Evolutionary conservation across 2,329 filamentous ascomycete genomes (phyloP).

Genomic region (Fusarium sp.): DNA sequence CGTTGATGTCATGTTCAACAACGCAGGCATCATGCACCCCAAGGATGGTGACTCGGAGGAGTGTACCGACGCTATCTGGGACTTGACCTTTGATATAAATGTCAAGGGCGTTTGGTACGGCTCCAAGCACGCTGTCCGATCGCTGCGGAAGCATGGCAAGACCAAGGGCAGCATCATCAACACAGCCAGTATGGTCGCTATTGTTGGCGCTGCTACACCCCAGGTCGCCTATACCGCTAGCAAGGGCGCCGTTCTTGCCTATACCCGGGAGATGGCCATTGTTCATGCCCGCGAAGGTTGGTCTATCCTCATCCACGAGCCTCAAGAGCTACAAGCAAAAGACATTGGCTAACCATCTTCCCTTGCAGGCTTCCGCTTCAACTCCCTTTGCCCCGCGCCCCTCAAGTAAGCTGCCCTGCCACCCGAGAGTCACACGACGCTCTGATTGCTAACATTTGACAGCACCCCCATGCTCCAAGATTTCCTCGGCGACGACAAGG

Average conservation of each 20-base stretch:
- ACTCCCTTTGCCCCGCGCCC: background rate
- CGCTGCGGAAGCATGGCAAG: conserved; percentile 82
- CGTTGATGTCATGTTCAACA: conserved; percentile 93
- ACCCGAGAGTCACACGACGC: background rate
- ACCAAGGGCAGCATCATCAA: conserved; percentile 78
- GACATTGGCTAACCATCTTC: background rate
- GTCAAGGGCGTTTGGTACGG: conserved; percentile 97
- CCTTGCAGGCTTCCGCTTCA: background rate
- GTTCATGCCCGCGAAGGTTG: background rate
- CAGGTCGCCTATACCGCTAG: conserved; percentile 82
- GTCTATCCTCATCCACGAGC: background rate
- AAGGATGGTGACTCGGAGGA: conserved; percentile 81
- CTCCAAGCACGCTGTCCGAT: conserved; percentile 87
- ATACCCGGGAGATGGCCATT: background rate
- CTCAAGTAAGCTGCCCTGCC: background rate
- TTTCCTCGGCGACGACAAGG: background rate
- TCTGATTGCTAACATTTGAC: background rate
- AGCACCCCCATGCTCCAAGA: background rate
- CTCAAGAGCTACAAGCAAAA: background rate
- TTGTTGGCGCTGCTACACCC: conserved; percentile 79
- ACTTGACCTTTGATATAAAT: conserved; percentile 90
- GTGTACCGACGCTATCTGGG: conserved; percentile 90
- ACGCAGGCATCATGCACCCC: conserved; percentile 94
- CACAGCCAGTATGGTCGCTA: conserved; percentile 77
- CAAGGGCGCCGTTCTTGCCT: conserved; percentile 73